phyloP scores from a whole-genome alignment of 805 yeast species.

The Cyberlindnera japonica region DNA sequence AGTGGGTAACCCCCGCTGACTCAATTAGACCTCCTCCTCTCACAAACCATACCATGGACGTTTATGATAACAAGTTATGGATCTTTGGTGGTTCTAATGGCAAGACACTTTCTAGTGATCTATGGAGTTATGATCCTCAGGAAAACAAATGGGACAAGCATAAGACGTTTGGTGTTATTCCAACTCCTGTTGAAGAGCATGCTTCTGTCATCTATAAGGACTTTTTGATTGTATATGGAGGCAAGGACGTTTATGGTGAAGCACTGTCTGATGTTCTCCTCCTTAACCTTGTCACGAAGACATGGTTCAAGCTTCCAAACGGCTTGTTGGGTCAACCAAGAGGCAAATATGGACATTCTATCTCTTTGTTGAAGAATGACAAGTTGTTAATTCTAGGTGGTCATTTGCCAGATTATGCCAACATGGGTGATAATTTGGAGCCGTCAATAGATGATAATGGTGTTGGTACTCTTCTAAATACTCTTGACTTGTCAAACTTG shows the following conservation, averaged over 20 bases:
- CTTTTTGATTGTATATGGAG: conserved; percentile 82
- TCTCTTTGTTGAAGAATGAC: conserved; percentile 65
- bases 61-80: conserved; percentile 74
- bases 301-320: conserved; percentile 65
- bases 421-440: conserved; percentile 45
- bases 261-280: conserved; percentile 65
- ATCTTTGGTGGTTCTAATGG: conserved; percentile 92
- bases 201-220: conserved; percentile 78
- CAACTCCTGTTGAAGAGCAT: conserved; percentile 90
- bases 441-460: conserved; percentile 51
- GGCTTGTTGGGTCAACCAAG: conserved; percentile 55
- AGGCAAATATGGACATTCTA: conserved; percentile 87
- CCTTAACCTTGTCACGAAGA: conserved; percentile 66
- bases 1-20: conserved; percentile 53
- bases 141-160: conserved; percentile 67
- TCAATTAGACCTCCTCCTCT: conserved; percentile 70
- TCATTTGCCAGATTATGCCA: conserved; percentile 67
- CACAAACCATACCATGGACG: conserved; percentile 85
- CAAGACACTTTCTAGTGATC: conserved; percentile 62
- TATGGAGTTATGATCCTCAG: conserved; percentile 76
- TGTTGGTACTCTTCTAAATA: conserved; percentile 58
- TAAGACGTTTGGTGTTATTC: conserved; percentile 61
- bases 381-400: conserved; percentile 90
- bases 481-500: conserved; percentile 49
- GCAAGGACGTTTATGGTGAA: conserved; percentile 71